Conservation (phyloP, 805 yeast species). For the Monosporozyma aerobia region DNA sequence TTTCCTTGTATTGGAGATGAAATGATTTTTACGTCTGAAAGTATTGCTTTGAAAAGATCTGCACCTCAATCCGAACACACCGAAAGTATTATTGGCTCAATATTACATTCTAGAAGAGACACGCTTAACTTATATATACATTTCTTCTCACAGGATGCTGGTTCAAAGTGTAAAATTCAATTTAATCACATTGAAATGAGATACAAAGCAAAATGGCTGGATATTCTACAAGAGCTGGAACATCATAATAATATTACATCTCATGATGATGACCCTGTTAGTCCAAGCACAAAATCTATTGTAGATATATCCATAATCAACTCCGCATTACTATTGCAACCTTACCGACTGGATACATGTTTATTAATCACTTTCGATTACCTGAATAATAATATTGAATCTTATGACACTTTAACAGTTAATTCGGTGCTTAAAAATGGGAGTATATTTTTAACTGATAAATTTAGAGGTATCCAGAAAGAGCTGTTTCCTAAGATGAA, state of each 20-base stretch:
- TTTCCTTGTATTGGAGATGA: conserved; percentile 8
- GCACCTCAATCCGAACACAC: background rate
- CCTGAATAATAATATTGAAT: conserved; percentile 33
- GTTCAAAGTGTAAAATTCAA: conserved; percentile 30
- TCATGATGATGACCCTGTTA: background rate
- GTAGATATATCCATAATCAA: conserved; percentile 32
- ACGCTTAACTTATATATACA: conserved; percentile 37
- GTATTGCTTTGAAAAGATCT: conserved; percentile 8
- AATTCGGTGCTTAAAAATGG: conserved; percentile 43
- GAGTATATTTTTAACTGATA: conserved; percentile 56
- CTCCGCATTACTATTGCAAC: conserved; percentile 52
- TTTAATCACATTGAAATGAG: conserved; percentile 42
- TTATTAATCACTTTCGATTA: conserved; percentile 47
- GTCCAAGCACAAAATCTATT: background rate
- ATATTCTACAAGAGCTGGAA: conserved; percentile 5
- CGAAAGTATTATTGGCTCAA: conserved; percentile 29
- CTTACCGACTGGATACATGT: conserved; percentile 51
- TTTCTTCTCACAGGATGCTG: conserved; percentile 26
- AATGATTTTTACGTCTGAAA: conserved; percentile 11
- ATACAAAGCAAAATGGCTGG: conserved; percentile 54
- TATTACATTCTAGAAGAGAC: conserved; percentile 29
- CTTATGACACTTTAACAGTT: conserved; percentile 17
- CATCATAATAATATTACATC: background rate
- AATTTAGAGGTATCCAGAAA: conserved; percentile 20
- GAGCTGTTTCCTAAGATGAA: background rate